Conservation (phyloP, 2,329 filamentous ascomycete genomes). For the Sclerotinia spermophila region DNA sequence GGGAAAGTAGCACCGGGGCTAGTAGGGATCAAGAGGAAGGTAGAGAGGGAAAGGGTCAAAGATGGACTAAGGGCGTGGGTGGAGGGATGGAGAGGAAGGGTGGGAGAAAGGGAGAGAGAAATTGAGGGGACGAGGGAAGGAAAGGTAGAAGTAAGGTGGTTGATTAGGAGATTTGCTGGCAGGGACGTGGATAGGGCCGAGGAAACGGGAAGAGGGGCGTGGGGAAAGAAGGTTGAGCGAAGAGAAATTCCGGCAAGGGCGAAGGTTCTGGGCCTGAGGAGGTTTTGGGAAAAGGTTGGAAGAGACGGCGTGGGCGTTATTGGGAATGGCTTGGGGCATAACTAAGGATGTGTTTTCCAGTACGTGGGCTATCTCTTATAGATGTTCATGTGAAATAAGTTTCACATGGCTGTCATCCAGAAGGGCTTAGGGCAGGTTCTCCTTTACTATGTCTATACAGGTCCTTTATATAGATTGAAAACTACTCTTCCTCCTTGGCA, state of each 20-base stretch:
- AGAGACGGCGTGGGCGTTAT: constrained; percentile 23
- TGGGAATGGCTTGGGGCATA: not conserved
- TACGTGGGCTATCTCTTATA: not conserved
- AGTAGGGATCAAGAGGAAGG: constrained; percentile 57
- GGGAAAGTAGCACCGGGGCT: constrained; percentile 52
- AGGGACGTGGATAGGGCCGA: constrained; percentile 48
- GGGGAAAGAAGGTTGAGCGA: constrained; percentile 48
- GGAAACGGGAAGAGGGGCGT: constrained; percentile 36
- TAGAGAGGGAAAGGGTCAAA: constrained; percentile 66
- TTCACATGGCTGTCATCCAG: not conserved
- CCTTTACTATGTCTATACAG: not conserved
- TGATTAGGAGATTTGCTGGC: constrained; percentile 39
- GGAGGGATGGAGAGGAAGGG: constrained; percentile 42
- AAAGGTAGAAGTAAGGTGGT: constrained; percentile 38
- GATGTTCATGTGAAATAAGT: not conserved
- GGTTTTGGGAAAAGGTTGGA: constrained; percentile 63
- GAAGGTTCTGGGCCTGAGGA: constrained; percentile 56
- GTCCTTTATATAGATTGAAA: too few relatives aligned
- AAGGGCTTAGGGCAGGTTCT: not conserved
- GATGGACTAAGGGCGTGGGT: constrained; percentile 64
- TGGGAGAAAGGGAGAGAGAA: constrained; percentile 46
- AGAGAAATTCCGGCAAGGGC: constrained; percentile 42
- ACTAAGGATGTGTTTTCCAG: not conserved
- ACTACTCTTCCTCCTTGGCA: too few relatives aligned
- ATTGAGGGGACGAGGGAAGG: constrained; percentile 17